Conservation (phyloP, 768 basidiomycete species). For the Lactarius tabidus region DNA sequence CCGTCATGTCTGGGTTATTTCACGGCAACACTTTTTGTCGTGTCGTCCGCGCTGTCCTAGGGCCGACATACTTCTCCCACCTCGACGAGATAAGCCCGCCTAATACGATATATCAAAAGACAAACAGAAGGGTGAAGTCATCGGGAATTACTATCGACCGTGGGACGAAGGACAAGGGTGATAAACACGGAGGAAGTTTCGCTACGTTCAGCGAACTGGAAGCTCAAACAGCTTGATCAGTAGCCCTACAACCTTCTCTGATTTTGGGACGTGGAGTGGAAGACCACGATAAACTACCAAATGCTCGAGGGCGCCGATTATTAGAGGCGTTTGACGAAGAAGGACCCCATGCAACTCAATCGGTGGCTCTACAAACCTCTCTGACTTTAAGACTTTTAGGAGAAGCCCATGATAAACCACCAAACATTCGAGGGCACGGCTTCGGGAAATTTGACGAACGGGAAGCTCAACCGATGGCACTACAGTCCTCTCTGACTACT, state of each 20-base stretch:
- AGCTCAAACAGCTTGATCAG: neutral
- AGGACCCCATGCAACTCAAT: neutral
- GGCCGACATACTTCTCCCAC: slow-evolving; percentile 26
- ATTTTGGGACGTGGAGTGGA: neutral
- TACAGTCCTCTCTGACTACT: slow-evolving; percentile 2
- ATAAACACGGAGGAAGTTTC: neutral
- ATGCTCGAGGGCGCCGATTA: neutral
- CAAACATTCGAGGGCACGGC: neutral
- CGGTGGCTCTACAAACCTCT: neutral
- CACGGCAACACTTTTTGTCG: slow-evolving; percentile 32
- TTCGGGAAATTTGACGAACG: neutral
- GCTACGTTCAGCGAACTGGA: slow-evolving; percentile 4
- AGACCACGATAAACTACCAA: slow-evolving; percentile 10
- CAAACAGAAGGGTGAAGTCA: neutral
- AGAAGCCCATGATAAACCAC: slow-evolving; percentile 8
- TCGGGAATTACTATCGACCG: slow-evolving; percentile 8
- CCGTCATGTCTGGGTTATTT: slow-evolving; percentile 26
- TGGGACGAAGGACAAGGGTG: slow-evolving; percentile 6
- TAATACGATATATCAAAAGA: slow-evolving; percentile 15
- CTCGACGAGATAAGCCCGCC: slow-evolving; percentile 21
- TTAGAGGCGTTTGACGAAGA: neutral
- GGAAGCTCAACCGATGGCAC: neutral
- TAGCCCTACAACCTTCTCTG: neutral
- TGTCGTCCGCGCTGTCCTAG: slow-evolving; percentile 31
- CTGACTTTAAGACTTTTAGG: neutral